Evolutionary conservation across 495 filamentous ascomycete species (phyloP).

Genomic region (Penicillium bovifimosum): DNA sequence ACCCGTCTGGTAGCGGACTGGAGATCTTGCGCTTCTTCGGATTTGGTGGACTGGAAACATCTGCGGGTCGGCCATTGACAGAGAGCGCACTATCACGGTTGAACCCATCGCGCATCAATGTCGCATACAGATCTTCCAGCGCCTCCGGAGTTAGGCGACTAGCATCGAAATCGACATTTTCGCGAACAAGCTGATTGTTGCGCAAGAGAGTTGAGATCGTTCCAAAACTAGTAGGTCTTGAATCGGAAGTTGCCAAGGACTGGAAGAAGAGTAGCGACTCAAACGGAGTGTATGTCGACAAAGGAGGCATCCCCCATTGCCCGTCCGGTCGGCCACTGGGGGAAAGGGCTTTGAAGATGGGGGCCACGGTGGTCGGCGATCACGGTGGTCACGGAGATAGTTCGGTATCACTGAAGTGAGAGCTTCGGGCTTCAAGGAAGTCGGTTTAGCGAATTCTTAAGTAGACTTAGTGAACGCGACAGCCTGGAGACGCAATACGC

Average conservation of each 20-base stretch:
- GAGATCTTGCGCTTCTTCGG: slow-evolving; percentile 70
- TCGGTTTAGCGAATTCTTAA: background rate
- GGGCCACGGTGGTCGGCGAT: slow-evolving; percentile 37
- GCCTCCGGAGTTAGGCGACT: slow-evolving; percentile 71
- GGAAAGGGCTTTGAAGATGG: slow-evolving; percentile 32
- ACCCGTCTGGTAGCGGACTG: slow-evolving; percentile 53
- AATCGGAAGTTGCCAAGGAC: slow-evolving; percentile 63
- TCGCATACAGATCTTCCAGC: slow-evolving; percentile 69
- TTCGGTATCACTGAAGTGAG: slow-evolving; percentile 11
- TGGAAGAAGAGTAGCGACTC: slow-evolving; percentile 89
- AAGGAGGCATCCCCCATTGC: slow-evolving; percentile 50
- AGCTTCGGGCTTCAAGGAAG: background rate
- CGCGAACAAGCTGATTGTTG: slow-evolving; percentile 61
- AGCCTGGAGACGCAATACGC: slow-evolving; percentile 4
- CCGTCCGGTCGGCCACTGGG: slow-evolving; percentile 41
- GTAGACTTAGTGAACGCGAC: slow-evolving; percentile 2
- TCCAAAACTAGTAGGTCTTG: slow-evolving; percentile 58
- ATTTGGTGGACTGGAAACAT: slow-evolving; percentile 31
- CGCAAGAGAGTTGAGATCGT: slow-evolving; percentile 69
- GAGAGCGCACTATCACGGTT: slow-evolving; percentile 19
- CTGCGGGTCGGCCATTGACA: slow-evolving; percentile 26
- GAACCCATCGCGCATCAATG: slow-evolving; percentile 69
- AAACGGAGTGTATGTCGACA: slow-evolving; percentile 72
- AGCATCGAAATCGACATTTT: slow-evolving; percentile 62
- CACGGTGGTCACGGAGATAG: slow-evolving; percentile 9